phyloP scores from a whole-genome alignment of 2,329 filamentous ascomycete species.

The Penicillium sp. region DNA sequence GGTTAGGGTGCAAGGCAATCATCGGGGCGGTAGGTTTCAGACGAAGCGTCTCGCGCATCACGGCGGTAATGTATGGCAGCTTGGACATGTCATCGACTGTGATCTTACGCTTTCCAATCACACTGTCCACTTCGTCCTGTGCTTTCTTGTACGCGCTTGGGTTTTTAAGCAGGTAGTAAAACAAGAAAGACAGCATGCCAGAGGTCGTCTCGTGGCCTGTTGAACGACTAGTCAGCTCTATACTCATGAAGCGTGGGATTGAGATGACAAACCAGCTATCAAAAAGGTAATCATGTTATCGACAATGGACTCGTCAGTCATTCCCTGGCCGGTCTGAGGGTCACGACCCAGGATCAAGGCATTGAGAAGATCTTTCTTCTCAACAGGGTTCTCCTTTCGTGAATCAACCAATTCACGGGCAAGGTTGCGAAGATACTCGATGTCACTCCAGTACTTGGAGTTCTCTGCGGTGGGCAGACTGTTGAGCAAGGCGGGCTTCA shows the following conservation, averaged over 20 bases:
- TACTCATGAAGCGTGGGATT: background rate
- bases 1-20: conserved; percentile 55
- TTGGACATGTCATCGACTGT: conserved; percentile 64
- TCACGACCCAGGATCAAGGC: conserved; percentile 71
- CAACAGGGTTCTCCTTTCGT: conserved; percentile 56
- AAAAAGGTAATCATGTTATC: conserved; percentile 74
- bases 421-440: conserved; percentile 53
- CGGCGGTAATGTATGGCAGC: conserved; percentile 66
- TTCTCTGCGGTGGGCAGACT: conserved; percentile 45
- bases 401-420: conserved; percentile 63
- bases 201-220: conserved; percentile 70
- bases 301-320: conserved; percentile 64
- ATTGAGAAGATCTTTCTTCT: conserved; percentile 67
- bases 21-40: conserved; percentile 60
- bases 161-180: conserved; percentile 66
- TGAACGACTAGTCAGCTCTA: conserved; percentile 1
- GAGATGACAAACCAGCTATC: conserved; percentile 54
- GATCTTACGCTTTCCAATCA: conserved; percentile 62
- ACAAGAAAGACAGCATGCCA: conserved; percentile 65
- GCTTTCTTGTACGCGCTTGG: conserved; percentile 63
- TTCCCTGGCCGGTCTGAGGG: conserved; percentile 65
- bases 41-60: conserved; percentile 66
- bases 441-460: conserved; percentile 34
- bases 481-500: conserved; percentile 51
- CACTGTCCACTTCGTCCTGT: conserved; percentile 67